Base-by-base conservation (phyloP, 495 filamentous ascomycete species). In the Annulohypoxylon moriforme region DNA sequence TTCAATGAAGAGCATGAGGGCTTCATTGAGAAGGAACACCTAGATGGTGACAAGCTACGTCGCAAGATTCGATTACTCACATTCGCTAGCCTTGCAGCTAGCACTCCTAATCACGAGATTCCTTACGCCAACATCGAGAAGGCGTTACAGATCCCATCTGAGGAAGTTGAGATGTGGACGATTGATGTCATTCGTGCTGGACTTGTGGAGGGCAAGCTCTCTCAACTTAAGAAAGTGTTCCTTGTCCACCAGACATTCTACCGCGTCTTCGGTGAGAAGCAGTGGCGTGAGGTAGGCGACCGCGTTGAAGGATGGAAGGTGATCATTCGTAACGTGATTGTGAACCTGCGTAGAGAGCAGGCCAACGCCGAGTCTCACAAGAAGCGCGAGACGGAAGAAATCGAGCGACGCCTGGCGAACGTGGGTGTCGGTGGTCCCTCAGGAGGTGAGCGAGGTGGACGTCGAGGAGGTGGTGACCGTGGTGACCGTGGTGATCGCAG, bases 111-210 rank as follows among this genome's bases (percentile, higher is more conserved):
- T 70, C 91, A 94, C 64, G 92, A 93, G 59, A 88, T 99, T 42
- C 90, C 94, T 34, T 99, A 99, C 81, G 84, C 84, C 69, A 85
- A 87, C 64, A 97, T 99, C 74, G 87, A 91, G 44, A 89, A 90
- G 64, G 89, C 93, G 4, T 88, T 99, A 36, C 90, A 94, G 78
- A 89, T 99, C 42, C 89, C 92, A 16, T 70, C 78, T 27, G 89
- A 91, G 63, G 93, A 98, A 49, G 93, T 97, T 9, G 96, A 99
- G 86, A 91, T 94, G 86, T 99, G 96, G 96, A 91, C 97, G 57
- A 99, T 99, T 71, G 96, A 99, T 80, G 93, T 95, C 55, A 97
- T 99, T 81, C 92, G 96, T 42, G 93, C 94, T 42, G 92, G 93
- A 34, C 89, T 99, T 18, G 92, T 98, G 57, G 96, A 99, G 83